phyloP scores from a whole-genome alignment of 1,284 basidiomycete genomes.

The Ganoderma boninense region DNA sequence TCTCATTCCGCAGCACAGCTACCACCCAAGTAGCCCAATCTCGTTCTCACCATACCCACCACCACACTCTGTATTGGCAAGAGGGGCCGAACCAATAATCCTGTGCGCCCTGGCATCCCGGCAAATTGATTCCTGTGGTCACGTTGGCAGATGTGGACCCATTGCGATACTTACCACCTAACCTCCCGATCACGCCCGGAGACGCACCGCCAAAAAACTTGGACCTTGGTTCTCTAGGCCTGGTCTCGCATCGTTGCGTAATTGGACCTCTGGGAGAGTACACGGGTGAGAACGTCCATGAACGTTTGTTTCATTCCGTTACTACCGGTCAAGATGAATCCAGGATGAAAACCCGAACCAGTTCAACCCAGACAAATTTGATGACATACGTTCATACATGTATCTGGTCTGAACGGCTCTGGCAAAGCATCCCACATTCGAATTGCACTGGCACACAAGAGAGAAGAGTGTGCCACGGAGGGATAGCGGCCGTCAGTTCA shows the following conservation, averaged over 20 bases:
- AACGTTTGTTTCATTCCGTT: too few species aligned
- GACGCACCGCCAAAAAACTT: background rate
- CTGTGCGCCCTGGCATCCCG: background rate
- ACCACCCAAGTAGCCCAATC: background rate
- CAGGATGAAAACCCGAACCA: too few species aligned
- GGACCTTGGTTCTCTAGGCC: too few species aligned
- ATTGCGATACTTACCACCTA: background rate
- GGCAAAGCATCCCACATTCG: background rate
- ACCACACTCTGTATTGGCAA: background rate
- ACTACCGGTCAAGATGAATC: too few species aligned
- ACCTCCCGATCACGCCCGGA: background rate
- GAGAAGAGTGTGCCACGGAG: background rate
- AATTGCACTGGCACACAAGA: background rate
- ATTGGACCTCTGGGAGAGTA: too few species aligned
- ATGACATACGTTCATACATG: too few species aligned
- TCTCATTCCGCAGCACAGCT: background rate
- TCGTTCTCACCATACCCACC: background rate
- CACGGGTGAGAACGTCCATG: too few species aligned
- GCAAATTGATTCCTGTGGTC: background rate
- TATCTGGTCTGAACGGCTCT: too few species aligned
- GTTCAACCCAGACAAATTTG: too few species aligned
- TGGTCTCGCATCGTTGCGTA: too few species aligned
- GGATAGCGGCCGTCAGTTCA: background rate
- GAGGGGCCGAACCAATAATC: background rate
- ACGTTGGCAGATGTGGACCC: background rate